Evolutionary conservation across 2,329 filamentous ascomycete species (phyloP).

Genomic region (Talaromyces rugulosus): DNA sequence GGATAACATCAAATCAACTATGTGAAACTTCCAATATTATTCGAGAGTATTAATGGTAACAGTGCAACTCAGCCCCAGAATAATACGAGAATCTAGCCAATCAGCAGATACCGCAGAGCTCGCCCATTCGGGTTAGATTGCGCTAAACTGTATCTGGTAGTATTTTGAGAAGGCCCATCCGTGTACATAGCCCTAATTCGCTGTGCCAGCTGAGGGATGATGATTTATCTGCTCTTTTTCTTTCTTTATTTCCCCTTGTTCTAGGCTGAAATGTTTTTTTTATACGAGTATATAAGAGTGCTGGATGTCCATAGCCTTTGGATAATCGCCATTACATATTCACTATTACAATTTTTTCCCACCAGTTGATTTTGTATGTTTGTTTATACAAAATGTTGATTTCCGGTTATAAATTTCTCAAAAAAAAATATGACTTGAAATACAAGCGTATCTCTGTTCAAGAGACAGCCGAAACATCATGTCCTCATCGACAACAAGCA

Average conservation of each 20-base stretch:
- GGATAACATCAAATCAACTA: not conserved
- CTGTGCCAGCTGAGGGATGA: not conserved
- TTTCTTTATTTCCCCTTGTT: not conserved
- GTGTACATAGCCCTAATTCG: not conserved
- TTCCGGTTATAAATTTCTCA: not conserved
- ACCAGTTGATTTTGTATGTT: not conserved
- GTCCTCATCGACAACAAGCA: not conserved
- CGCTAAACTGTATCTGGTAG: not conserved
- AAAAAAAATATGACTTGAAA: not conserved
- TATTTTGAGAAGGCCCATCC: not conserved
- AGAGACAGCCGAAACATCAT: not conserved
- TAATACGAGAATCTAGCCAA: not conserved
- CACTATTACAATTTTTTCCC: not conserved
- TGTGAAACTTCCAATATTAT: not conserved
- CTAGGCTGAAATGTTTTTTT: not conserved
- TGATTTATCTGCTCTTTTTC: not conserved
- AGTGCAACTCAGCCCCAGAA: not conserved
- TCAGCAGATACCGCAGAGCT: not conserved
- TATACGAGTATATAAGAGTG: not conserved
- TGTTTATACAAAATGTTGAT: not conserved
- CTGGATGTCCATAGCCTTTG: not conserved
- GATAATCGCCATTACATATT: no score
- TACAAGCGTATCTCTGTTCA: not conserved
- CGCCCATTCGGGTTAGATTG: not conserved
- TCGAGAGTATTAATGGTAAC: not conserved